Base-by-base conservation (phyloP, 164 flowering plant species). In the Kalanchoe fedtschenkoi region DNA sequence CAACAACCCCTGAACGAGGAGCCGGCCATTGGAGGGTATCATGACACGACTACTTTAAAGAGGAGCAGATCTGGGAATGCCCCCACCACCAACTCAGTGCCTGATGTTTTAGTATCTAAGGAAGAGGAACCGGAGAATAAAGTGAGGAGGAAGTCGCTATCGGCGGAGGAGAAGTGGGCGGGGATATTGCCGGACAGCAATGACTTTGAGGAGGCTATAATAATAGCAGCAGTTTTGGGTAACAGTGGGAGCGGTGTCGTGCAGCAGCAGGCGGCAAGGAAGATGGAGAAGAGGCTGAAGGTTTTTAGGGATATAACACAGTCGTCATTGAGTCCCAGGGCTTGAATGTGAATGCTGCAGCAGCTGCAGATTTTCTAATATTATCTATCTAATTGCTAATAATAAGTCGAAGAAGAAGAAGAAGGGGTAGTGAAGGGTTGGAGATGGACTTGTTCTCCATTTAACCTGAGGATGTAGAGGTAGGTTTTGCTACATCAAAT, bases 401-500 rank as follows among this genome's bases (percentile, higher is more conserved):
- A n/a, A n/a, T n/a, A n/a, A n/a, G n/a, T n/a, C n/a, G n/a, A n/a
- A n/a, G n/a, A n/a, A n/a, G n/a, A n/a, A n/a, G n/a, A n/a, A n/a
- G n/a, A n/a, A n/a, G n/a, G n/a, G n/a, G n/a, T n/a, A n/a, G 76
- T 21, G 5, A 8, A 19, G 66, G 66, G 60, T 34, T 60, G 93
- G 96, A 88, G 96, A 91, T 83, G 76, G 74, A 74, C 96, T 88
- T 91, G 83, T 81, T 91, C 97, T 88, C 96, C 96, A 75, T 60
- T 17, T 3, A 15, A 58, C 30, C 54, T n/a, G n/a, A n/a, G n/a
- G n/a, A n/a, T n/a, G n/a, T n/a, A n/a, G n/a, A n/a, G n/a, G n/a
- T n/a, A n/a, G n/a, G n/a, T n/a, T n/a, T n/a, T n/a, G n/a, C n/a
- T n/a, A n/a, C n/a, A n/a, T n/a, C n/a, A n/a, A n/a, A n/a, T n/a